Evolutionary conservation across 345 rosid species (phyloP), one percentile per base, ranked within the genome.

Genomic region (Streptanthus diversifolius): DNA sequence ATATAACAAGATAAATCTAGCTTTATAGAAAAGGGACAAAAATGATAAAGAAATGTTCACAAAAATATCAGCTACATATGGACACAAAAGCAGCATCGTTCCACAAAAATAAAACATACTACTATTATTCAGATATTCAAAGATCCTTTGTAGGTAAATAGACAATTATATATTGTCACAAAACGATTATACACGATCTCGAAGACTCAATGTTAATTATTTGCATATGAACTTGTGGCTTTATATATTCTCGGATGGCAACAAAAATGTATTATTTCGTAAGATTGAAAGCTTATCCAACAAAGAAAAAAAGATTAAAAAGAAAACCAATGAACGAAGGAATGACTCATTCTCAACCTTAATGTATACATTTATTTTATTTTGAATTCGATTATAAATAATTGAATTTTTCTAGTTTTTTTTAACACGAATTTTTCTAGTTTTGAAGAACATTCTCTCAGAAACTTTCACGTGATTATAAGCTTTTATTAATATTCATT

Each of bases 71-170:
- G 71, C 76, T 53, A 57, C 35, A 66, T 66, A 43, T 47, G 36
- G 72, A 58, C 78, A 66, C 36, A 29, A 66, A 74, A 74, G 68
- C 68, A 74, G 51, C 62, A 18, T 27, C 52, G 22, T 48, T 48
- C 41, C 53, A 74, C 53, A 49, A 65, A 65, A 21, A 52, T 33
- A 41, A 72, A 62, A 39, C 44, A 25, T 30, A 8, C 11, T 30
- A 8, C 11, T 29, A 62, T 33, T 33, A 54, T 54, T 19, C 40
- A 44, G 37, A 39, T 32, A 12, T 73, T 32, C 15, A 27, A 71
- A 59, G 21, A 59, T 68, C 32, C n/a, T 19, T 40, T 40, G 17
- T 8, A n/a, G 2, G 21, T 15, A 36, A 44, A 69, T 18, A 68
- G 30, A 56, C 43, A 11, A 30, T 45, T 52, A 5, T n/a, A 41